phyloP scores from a whole-genome alignment of 2,329 filamentous ascomycete species.

The Hypoxylon sp. region DNA sequence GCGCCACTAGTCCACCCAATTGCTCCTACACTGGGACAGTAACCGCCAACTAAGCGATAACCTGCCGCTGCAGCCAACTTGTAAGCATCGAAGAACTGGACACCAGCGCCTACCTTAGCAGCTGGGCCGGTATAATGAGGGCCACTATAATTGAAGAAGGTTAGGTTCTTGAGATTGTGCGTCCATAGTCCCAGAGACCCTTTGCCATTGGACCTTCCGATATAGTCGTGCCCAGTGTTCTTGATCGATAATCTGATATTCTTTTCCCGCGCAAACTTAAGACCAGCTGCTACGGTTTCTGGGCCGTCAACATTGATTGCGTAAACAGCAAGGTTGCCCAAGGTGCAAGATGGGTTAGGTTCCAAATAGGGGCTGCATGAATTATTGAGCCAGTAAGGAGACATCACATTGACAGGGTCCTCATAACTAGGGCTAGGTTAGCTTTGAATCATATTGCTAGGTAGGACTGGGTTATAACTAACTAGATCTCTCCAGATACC shows the following conservation, averaged over 20 bases:
- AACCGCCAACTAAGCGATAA: not conserved
- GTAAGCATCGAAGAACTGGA: constrained; percentile 10
- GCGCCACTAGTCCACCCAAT: not conserved
- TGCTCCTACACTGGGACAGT: constrained; percentile 3
- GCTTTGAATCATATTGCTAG: not conserved
- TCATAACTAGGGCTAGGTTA: constrained; percentile 12
- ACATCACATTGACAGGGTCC: constrained; percentile 39
- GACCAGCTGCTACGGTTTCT: constrained; percentile 15
- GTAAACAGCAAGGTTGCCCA: constrained; percentile 36
- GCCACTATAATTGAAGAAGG: constrained; percentile 34
- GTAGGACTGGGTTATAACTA: constrained; percentile 55
- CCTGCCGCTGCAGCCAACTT: not conserved
- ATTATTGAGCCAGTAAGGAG: constrained; percentile 43
- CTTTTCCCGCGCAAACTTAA: constrained; percentile 39
- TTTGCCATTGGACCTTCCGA: constrained; percentile 52
- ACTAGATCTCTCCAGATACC: constrained; percentile 1
- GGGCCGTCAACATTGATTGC: constrained; percentile 27
- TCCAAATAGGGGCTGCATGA: constrained; percentile 39
- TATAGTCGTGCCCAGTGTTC: constrained; percentile 52
- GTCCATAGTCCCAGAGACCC: constrained; percentile 54
- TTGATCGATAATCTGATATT: constrained; percentile 43
- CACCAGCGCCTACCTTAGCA: constrained; percentile 33
- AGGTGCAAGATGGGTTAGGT: constrained; percentile 12
- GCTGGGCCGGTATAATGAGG: constrained; percentile 48
- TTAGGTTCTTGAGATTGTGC: constrained; percentile 52